phyloP scores from a whole-genome alignment of 805 yeast genomes.

The Diddensiella caesifluorescens region DNA sequence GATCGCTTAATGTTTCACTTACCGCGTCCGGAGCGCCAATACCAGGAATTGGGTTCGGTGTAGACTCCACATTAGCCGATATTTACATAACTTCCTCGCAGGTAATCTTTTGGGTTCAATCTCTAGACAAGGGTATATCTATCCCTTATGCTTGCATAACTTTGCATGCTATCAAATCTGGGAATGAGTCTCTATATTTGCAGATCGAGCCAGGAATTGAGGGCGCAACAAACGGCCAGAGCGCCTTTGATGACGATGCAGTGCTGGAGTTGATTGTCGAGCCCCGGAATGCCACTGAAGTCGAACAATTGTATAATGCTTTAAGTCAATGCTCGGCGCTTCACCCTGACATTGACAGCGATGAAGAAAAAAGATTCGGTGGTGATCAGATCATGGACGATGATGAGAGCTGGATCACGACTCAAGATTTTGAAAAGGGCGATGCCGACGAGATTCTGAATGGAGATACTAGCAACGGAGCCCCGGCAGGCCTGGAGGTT shows the following conservation, averaged over 20 bases:
- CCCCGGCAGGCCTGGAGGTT: conserved; percentile 23
- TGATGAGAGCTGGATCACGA: conserved; percentile 11
- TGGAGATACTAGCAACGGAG: conserved; percentile 11
- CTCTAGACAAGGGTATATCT: conserved; percentile 15
- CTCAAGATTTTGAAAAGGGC: conserved; percentile 11
- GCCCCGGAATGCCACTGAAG: conserved; percentile 1
- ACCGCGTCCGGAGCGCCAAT: conserved; percentile 7
- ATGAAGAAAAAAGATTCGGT: conserved; percentile 13
- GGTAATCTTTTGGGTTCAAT: conserved; percentile 25
- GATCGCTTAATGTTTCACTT: no score
- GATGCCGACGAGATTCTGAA: conserved; percentile 13
- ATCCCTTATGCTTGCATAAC: conserved; percentile 23
- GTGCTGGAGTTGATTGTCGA: conserved; percentile 13
- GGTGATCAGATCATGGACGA: conserved; percentile 9
- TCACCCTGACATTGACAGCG: conserved; percentile 21
- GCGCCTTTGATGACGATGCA: conserved; percentile 4
- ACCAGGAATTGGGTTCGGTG: neutral
- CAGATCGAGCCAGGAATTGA: conserved; percentile 18
- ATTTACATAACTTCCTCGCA: conserved; percentile 27
- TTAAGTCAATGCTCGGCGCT: conserved; percentile 23
- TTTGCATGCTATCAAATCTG: conserved; percentile 27
- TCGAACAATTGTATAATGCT: conserved; percentile 18
- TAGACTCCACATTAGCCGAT: conserved; percentile 7
- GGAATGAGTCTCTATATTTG: conserved; percentile 17
- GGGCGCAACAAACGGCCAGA: neutral